A percentile compares a stretch with the other conserved stretches of the same genome.
phyloP scores from a whole-genome alignment of 208 protist genomes.

The Trypanosoma melophagium region DNA sequence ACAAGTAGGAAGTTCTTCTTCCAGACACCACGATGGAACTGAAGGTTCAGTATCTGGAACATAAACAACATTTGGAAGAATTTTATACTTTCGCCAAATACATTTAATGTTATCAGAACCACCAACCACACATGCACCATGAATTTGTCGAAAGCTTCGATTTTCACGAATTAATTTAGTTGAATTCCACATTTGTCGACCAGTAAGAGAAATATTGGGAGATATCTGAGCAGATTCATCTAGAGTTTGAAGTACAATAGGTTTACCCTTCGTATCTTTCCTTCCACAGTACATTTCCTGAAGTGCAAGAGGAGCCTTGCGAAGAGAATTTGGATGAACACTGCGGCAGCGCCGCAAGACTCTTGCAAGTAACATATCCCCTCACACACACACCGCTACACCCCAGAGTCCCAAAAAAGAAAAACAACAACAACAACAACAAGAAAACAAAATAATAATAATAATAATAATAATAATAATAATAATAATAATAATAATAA shows the following conservation, averaged over 20 bases:
- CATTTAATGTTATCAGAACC: slow-evolving; percentile 66
- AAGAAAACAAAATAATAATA: not conserved
- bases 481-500: too few species aligned
- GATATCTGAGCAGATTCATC: slow-evolving; percentile 32
- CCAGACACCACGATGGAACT: slow-evolving; percentile 68
- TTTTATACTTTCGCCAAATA: slow-evolving; percentile 69
- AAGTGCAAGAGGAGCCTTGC: slow-evolving; percentile 3
- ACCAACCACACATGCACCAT: slow-evolving; percentile 73
- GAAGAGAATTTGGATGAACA: slow-evolving; percentile 19
- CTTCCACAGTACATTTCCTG: not conserved
- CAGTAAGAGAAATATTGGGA: slow-evolving; percentile 32
- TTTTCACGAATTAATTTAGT: slow-evolving; percentile 55
- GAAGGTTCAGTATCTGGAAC: slow-evolving; percentile 52
- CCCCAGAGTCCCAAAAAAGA: not conserved
- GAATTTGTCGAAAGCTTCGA: slow-evolving; percentile 41
- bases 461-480: too few species aligned
- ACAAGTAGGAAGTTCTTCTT: slow-evolving; percentile 58
- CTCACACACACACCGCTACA: not conserved
- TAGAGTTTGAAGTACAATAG: slow-evolving; percentile 46
- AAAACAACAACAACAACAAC: too few species aligned
- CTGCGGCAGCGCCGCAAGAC: slow-evolving; percentile 11
- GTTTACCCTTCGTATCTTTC: slow-evolving; percentile 17
- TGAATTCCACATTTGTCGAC: slow-evolving; percentile 61
- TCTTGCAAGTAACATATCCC: slow-evolving; percentile 7
- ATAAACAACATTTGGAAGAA: slow-evolving; percentile 76